Conservation (phyloP, 441 rosid genomes). For the Dalechampia spathulata region DNA sequence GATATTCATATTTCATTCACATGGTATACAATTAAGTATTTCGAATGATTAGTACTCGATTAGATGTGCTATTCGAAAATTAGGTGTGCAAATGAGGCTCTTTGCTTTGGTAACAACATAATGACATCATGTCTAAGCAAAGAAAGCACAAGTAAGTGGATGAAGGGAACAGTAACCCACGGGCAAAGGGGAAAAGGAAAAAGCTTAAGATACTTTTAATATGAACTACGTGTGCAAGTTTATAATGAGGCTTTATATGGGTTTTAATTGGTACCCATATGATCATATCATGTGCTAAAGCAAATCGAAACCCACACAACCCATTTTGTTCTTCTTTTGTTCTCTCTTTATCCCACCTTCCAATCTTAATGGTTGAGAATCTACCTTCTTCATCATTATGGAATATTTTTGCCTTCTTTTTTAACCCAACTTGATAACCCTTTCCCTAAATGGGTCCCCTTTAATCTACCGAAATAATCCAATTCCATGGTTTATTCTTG, state of each 20-base stretch:
- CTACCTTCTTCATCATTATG: conserved; percentile 9
- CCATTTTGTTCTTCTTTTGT: conserved; percentile 4
- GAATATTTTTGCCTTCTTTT: conserved; percentile 18
- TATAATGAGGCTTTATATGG: no score
- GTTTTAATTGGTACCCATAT: not conserved
- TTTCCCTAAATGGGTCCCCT: conserved; percentile 22
- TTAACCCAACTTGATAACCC: conserved; percentile 24
- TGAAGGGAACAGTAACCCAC: conserved; percentile 4
- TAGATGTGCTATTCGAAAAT: no score
- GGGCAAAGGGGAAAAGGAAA: not conserved
- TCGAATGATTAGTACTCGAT: no score
- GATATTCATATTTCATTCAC: no score
- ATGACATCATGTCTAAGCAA: not conserved
- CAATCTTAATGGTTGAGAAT: conserved; percentile 27
- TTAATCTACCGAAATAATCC: not conserved
- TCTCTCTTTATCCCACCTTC: conserved; percentile 22
- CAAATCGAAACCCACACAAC: not conserved
- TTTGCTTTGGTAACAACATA: not conserved
- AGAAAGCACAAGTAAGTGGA: not conserved
- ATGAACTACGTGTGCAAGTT: conserved; percentile 10
- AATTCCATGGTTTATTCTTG: no score
- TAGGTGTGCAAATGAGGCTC: no score
- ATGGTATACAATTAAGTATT: no score
- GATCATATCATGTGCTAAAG: conserved; percentile 5
- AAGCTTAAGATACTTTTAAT: not conserved